phyloP scores from a whole-genome alignment of 169 alveolate genomes.

The Babesia ovis region DNA sequence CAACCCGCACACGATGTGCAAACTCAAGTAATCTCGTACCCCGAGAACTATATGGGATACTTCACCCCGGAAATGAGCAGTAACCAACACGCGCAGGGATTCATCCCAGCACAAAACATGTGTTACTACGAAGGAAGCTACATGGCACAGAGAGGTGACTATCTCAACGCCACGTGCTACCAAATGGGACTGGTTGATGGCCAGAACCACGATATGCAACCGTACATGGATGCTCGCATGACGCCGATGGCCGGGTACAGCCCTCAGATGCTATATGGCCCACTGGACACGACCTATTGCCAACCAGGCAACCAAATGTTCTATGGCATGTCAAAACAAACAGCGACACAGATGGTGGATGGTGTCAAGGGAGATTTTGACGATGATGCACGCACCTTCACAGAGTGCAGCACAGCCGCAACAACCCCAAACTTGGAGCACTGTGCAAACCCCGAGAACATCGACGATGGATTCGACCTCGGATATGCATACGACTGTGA shows the following conservation, averaged over 20 bases:
- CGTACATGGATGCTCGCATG: constrained; percentile 5
- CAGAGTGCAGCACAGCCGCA: constrained; percentile 40
- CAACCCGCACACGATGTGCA: not conserved
- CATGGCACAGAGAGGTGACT: not conserved
- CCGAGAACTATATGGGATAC: constrained; percentile 7
- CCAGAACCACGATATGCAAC: not conserved
- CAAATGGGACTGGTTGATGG: not conserved
- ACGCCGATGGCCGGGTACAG: constrained; percentile 4
- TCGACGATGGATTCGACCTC: constrained; percentile 31
- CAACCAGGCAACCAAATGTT: not conserved
- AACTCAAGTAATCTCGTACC: not conserved
- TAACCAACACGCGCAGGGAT: not conserved
- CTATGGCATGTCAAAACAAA: not conserved
- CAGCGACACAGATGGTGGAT: not conserved
- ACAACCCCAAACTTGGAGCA: constrained; percentile 16
- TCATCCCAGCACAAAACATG: not conserved
- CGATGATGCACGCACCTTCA: constrained; percentile 11
- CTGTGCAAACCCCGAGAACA: constrained; percentile 1
- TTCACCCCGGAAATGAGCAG: not conserved
- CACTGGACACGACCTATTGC: constrained; percentile 12
- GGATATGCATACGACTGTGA: constrained; percentile 18
- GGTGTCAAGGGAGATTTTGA: constrained; percentile 3
- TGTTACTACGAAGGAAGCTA: constrained; percentile 10
- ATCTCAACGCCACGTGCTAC: constrained; percentile 12
- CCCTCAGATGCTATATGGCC: constrained; percentile 1